Evolutionary conservation across 2,329 filamentous ascomycete species (phyloP).

Genomic region (Dryadomyces quercus-mongolicae): DNA sequence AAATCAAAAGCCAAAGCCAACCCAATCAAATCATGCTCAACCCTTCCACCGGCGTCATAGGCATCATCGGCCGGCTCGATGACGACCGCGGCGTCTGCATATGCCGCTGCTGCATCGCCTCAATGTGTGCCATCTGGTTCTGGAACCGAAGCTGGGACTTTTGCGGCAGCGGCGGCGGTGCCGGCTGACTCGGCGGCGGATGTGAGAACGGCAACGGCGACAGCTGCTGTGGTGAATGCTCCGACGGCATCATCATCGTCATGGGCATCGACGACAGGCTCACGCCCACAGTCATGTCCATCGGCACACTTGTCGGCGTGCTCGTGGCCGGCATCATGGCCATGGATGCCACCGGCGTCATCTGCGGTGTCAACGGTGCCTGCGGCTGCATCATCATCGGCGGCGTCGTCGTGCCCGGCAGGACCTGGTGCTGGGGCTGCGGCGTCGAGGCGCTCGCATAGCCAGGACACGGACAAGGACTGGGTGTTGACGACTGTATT

Average conservation of each 20-base stretch:
- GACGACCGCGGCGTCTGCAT: conserved; percentile 15
- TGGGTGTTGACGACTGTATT: conserved; percentile 5
- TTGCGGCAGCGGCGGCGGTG: conserved; percentile 16
- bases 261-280: background rate
- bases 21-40: conserved; percentile 28
- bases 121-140: conserved; percentile 10
- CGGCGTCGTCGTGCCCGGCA: background rate
- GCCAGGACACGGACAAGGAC: conserved; percentile 2
- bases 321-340: background rate
- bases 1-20: conserved; percentile 1
- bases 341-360: conserved; percentile 20
- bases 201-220: background rate
- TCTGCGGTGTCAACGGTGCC: conserved; percentile 29
- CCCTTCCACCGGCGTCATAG: conserved; percentile 22
- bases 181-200: conserved; percentile 8
- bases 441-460: background rate
- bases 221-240: background rate
- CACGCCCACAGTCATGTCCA: background rate
- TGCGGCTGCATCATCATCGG: background rate
- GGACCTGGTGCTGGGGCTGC: background rate
- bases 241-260: conserved; percentile 2
- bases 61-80: conserved; percentile 13
- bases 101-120: conserved; percentile 16
- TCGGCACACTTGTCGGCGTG: background rate
- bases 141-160: conserved; percentile 16